Evolutionary conservation across 495 filamentous ascomycete species (phyloP).

Genomic region (Aspergillus indologenus): DNA sequence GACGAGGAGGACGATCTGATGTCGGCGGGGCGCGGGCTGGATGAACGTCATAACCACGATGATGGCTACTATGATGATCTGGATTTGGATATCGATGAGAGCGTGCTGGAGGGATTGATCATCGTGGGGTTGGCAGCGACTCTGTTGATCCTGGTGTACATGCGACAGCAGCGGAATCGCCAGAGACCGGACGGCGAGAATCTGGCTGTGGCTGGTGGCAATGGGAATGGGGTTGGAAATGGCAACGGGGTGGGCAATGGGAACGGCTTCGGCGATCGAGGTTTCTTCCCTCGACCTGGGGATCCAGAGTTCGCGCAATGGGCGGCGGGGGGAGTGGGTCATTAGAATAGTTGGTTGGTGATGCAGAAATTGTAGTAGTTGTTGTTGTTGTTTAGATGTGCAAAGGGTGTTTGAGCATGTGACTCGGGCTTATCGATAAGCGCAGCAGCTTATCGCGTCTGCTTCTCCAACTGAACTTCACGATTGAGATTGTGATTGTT

Average conservation of each 20-base stretch:
- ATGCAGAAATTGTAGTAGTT: too few species aligned
- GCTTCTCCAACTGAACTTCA: too few species aligned
- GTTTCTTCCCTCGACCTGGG: slow-evolving; percentile 68
- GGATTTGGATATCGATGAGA: slow-evolving; percentile 65
- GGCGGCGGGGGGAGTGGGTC: slow-evolving; percentile 73
- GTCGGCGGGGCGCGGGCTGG: slow-evolving; percentile 41
- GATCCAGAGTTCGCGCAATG: slow-evolving; percentile 71
- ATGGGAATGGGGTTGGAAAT: slow-evolving; percentile 36
- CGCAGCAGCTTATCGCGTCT: not conserved
- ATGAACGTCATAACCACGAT: slow-evolving; percentile 42
- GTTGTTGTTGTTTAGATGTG: too few species aligned
- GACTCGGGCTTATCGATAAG: not conserved
- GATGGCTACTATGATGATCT: slow-evolving; percentile 66
- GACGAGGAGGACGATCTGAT: slow-evolving; percentile 55
- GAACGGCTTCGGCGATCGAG: slow-evolving; percentile 41
- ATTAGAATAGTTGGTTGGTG: slow-evolving; percentile 38
- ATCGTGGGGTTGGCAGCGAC: slow-evolving; percentile 75
- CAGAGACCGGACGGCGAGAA: slow-evolving; percentile 43
- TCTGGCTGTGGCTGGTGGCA: slow-evolving; percentile 14
- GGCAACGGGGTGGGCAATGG: slow-evolving; percentile 17
- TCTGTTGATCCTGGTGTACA: slow-evolving; percentile 75
- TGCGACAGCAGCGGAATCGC: slow-evolving; percentile 72
- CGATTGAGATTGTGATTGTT: too few species aligned
- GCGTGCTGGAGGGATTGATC: slow-evolving; percentile 76
- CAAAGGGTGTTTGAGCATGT: too few species aligned